These are phyloP conservation scores for Penicillium pulvis DNA, from an alignment of 495 filamentous ascomycete genomes.

Conservation along the genomic window DNA sequence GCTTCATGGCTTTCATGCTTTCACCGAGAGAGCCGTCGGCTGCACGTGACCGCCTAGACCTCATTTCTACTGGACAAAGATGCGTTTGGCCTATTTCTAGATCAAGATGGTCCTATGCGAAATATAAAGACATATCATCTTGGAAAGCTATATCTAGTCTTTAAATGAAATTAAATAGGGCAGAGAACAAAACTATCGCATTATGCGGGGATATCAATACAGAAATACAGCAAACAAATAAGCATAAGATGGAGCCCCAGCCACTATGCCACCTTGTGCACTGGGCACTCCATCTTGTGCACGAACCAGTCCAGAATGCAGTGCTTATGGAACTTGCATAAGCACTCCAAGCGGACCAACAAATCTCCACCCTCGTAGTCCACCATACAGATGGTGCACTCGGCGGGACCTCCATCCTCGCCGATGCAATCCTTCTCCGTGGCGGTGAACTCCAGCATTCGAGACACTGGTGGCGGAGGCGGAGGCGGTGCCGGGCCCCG, in stretches of 20 bases:
- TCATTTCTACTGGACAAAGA: not conserved
- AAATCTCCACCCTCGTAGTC: slow-evolving; percentile 85
- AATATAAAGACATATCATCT: too few relatives aligned
- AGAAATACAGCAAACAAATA: not conserved
- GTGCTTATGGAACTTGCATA: slow-evolving; percentile 86
- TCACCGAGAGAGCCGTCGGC: not conserved
- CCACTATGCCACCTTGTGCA: slow-evolving; percentile 48
- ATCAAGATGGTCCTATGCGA: not conserved
- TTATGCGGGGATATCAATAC: not conserved
- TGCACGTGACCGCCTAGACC: not conserved
- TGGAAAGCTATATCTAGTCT: too few relatives aligned
- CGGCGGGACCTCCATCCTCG: slow-evolving; percentile 57
- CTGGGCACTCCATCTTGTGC: slow-evolving; percentile 55
- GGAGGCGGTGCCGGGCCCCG: slow-evolving; percentile 14
- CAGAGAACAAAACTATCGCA: not conserved
- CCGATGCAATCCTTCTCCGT: slow-evolving; percentile 91
- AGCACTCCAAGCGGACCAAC: slow-evolving; percentile 85
- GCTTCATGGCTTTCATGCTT: not conserved
- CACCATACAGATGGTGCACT: slow-evolving; percentile 96
- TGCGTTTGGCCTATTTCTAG: not conserved
- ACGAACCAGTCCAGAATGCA: slow-evolving; percentile 64
- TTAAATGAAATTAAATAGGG: too few relatives aligned
- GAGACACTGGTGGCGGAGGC: slow-evolving; percentile 27
- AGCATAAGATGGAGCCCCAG: slow-evolving; percentile 9
- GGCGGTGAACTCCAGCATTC: slow-evolving; percentile 73